Base-by-base conservation (phyloP, 2,329 filamentous ascomycete genomes). In the Pyrenophora graminea region DNA sequence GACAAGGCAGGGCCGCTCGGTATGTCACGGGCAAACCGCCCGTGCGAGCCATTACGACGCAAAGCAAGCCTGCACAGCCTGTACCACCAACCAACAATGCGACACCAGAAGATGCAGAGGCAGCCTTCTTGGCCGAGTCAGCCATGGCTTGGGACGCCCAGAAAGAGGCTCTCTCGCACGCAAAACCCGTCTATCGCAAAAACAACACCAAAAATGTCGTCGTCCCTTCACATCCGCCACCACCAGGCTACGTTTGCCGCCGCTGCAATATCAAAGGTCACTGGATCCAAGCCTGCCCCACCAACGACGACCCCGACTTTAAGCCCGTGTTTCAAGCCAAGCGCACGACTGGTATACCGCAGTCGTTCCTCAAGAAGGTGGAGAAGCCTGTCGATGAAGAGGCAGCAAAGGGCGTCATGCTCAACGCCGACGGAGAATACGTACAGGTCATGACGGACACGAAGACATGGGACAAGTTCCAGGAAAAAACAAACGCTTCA, bases 11-110 rank as follows among this genome's bases (percentile, higher is more conserved):
- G 60, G 95, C 94, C 48, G 91, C 93, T 57, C 86, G 94, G 70
- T 99, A 99, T 81, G 90, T 99, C 54, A 93, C 91, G 15, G 94
- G 94, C 53, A 96, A 96, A 76, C 95, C 96, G 84, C 94, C 94
- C 2, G 84, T 90, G 17, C 90, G 87, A 66, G 90, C 92, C 3
- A 63, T 71, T 27, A 94, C 91, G 74, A 94, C 90, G 64, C 83
- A 88, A 30, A 85, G 89, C 30, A 80, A 64, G 45, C 62, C 82
- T 47, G 78, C 82, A 9, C 69, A 79, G 0, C 74, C 82, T 3
- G 32, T 55, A 9, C 62, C 80, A 7, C 79, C 82, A 25, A 31
- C 38, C 7, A 76, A 78, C 36, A 74, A 73, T 18, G 87, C 93
- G 79, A 95, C 91, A 1, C 94, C 99, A 72, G 91, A 97, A 68